Percentiles rank a stretch among this genome's conserved stretches.
Evolutionary conservation across 2,329 filamentous ascomycete genomes (phyloP).

Genomic region (Epichloe bromicola): DNA sequence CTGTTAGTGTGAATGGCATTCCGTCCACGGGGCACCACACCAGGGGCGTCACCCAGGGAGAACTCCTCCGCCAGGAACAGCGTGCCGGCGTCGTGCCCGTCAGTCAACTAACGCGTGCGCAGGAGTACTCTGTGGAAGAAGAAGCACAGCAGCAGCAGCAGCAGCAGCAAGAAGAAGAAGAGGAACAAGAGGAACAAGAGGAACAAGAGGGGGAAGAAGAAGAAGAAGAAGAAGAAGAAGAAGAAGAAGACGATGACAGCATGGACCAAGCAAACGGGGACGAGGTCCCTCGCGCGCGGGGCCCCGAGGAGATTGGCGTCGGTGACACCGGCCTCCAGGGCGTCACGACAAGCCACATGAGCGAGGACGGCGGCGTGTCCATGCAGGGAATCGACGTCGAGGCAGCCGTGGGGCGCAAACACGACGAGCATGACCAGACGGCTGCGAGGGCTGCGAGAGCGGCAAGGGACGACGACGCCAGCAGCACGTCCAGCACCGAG

Average conservation of each 20-base stretch:
- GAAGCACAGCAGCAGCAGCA: neutral
- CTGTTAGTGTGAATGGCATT: conserved; percentile 59
- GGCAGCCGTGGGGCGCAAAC: conserved; percentile 45
- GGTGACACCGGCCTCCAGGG: conserved; percentile 72
- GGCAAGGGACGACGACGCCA: conserved; percentile 13
- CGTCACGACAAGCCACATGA: conserved; percentile 25
- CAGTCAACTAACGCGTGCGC: conserved; percentile 39
- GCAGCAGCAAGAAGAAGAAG: conserved; percentile 13
- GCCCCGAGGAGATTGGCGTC: conserved; percentile 73
- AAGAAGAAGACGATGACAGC: conserved; percentile 33
- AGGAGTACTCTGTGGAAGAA: conserved; percentile 13
- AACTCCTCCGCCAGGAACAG: conserved; percentile 76
- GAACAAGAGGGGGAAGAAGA: too few relatives aligned
- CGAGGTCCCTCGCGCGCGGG: conserved; percentile 67
- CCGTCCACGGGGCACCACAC: conserved; percentile 35
- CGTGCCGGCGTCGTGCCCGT: conserved; percentile 66
- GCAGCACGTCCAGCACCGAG: conserved; percentile 16
- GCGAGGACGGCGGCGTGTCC: conserved; percentile 28
- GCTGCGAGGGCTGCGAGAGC: neutral
- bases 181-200: conserved; percentile 10
- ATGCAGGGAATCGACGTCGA: conserved; percentile 47
- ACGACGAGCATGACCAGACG: conserved; percentile 17
- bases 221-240: conserved; percentile 27
- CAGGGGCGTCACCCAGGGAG: conserved; percentile 64
- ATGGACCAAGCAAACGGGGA: conserved; percentile 23